phyloP scores from a whole-genome alignment of 2,329 filamentous ascomycete species.

The Teratosphaeriaceae sp. region DNA sequence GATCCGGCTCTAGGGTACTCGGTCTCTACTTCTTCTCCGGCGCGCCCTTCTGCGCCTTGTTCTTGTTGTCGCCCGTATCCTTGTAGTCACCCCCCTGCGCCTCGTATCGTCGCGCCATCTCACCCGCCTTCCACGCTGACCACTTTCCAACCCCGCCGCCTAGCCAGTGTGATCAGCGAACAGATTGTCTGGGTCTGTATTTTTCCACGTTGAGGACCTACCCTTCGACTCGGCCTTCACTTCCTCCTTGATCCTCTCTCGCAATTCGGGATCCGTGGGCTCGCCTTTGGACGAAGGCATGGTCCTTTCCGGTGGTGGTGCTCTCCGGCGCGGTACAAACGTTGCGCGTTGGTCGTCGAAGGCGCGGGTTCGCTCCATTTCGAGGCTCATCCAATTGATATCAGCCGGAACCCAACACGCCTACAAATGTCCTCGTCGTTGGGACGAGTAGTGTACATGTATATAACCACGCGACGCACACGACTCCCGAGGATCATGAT shows the following conservation, averaged over 20 bases:
- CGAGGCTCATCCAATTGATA: not conserved
- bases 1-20: no score
- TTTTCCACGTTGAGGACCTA: conserved; percentile 5
- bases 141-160: conserved; percentile 25
- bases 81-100: conserved; percentile 27
- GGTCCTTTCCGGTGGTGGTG: not conserved
- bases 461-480: no score
- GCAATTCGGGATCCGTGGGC: conserved; percentile 27
- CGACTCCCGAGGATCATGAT: no score
- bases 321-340: not conserved
- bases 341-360: conserved; percentile 4
- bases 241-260: conserved; percentile 29
- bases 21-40: conserved; percentile 26
- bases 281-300: conserved; percentile 29
- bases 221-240: conserved; percentile 29
- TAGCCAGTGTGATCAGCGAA: no score
- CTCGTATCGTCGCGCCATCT: conserved; percentile 26
- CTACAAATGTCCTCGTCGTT: no score
- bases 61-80: conserved; percentile 25
- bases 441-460: no score
- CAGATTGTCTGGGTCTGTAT: not conserved
- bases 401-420: no score
- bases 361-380: conserved; percentile 1
- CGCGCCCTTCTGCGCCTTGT: conserved; percentile 25
- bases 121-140: conserved; percentile 28